These are phyloP conservation scores for Ustanciosporium gigantosporum DNA, from an alignment of 1,284 basidiomycete genomes.

Conservation along the genomic window DNA sequence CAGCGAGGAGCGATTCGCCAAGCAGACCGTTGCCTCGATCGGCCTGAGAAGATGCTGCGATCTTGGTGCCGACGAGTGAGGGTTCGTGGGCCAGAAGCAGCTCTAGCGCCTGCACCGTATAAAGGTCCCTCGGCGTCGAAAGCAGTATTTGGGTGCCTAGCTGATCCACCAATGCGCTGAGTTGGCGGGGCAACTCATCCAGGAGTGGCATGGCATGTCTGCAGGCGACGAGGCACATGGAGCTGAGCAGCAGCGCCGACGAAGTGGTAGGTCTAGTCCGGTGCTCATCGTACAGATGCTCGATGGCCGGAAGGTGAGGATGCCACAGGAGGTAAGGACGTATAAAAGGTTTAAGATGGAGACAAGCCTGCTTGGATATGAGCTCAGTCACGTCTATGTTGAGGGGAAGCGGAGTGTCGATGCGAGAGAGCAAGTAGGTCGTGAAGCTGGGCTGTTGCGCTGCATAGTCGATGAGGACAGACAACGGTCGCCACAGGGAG, in stretches of 20 bases:
- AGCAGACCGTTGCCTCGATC: conserved; percentile 31
- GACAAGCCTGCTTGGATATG: conserved; percentile 14
- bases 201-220: conserved; percentile 36
- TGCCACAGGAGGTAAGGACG: conserved; percentile 34
- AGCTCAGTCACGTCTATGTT: conserved; percentile 28
- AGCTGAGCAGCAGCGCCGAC: conserved; percentile 26
- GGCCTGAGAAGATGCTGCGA: conserved; percentile 25
- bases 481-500: conserved; percentile 34
- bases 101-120: conserved; percentile 34
- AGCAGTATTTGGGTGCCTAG: conserved; percentile 39
- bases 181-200: conserved; percentile 17
- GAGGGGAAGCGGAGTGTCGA: conserved; percentile 9
- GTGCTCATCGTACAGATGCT: conserved; percentile 19
- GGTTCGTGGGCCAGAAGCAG: conserved; percentile 37
- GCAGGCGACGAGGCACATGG: conserved; percentile 34
- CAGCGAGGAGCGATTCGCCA: conserved; percentile 28
- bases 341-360: conserved; percentile 27
- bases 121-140: conserved; percentile 27
- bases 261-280: conserved; percentile 18
- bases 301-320: conserved; percentile 28
- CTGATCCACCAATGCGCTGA: conserved; percentile 30
- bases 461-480: conserved; percentile 41
- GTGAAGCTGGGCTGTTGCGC: conserved; percentile 34
- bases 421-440: conserved; percentile 24
- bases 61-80: conserved; percentile 28